Base-by-base conservation (phyloP, 345 rosid genomes). In the Combretum micranthum region DNA sequence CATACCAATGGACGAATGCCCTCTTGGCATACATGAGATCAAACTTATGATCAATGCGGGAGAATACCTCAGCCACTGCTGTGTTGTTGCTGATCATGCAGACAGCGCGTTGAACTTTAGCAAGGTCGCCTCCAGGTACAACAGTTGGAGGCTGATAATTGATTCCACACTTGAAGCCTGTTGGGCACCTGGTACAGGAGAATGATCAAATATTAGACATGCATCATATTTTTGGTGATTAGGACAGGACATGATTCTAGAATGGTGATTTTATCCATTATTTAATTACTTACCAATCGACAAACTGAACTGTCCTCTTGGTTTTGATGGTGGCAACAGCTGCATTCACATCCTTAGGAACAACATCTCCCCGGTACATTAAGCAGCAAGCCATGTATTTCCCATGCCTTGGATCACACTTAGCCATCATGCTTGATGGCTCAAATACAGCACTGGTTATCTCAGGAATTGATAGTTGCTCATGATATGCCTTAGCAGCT, bases 1-100 rank as follows among this genome's bases (percentile, higher is more conserved):
- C 75, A 44, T 71, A 71, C 75, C 75, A 71, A 56, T 71, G 75
- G 50, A 71, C 75, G 45, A 71, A 71, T 22, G 75, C 74, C 59
- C 74, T 64, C 74, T 70, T 70, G 26, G 74, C 59, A 48, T 70
- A 70, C 74, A 70, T 70, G 60, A 71, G 75, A 61, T 71, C 75
- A 15, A 71, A 71, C 39, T 71, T 71, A 53, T 65, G 70, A 60
- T 71, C 71, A 20, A 71, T 65, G 50, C 75, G 70, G 8, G 75
- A 61, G 59, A 71, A 71, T 60, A 71, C 75, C 57, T 71, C 75
- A 14, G 75, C 75, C 66, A 71, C 75, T 14, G 75, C 75, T 25
- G 75, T 71, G 70, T 71, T 71, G 63, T 71, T 71, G 70, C 75
- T 71, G 63, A 71, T 71, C 75, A 71, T 71, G 67, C 75, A 71